Conservation (phyloP, 352 stramenopile genomes). For the Pythium folliculosum region DNA sequence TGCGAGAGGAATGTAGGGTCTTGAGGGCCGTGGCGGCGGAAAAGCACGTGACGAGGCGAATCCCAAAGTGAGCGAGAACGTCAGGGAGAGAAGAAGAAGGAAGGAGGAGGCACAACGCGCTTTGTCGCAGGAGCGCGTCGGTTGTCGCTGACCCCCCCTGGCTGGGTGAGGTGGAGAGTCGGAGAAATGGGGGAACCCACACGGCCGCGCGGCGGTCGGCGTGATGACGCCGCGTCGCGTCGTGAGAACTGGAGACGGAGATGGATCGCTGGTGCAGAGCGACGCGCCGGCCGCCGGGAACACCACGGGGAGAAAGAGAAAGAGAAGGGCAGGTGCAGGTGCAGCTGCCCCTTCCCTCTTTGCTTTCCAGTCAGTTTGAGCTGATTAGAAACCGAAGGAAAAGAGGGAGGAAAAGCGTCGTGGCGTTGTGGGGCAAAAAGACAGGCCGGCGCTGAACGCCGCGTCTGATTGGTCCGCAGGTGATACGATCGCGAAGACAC, state of each 20-base stretch:
- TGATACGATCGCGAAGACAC: not conserved
- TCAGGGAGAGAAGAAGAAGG: no score
- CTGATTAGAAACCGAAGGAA: not conserved
- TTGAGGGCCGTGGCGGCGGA: not conserved
- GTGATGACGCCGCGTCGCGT: conserved; percentile 3
- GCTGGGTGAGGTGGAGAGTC: not conserved
- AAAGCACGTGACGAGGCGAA: conserved; percentile 14
- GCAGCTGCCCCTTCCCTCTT: not conserved
- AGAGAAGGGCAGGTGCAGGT: not conserved
- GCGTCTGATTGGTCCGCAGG: not conserved
- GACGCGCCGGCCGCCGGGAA: not conserved
- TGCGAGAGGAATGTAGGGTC: not conserved
- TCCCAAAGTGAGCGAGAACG: conserved; percentile 1
- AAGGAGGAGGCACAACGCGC: not conserved
- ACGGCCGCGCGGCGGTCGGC: not conserved
- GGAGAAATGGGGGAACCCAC: not conserved
- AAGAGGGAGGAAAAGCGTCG: not conserved
- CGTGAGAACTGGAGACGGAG: not conserved
- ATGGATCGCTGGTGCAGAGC: not conserved
- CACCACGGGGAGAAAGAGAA: not conserved
- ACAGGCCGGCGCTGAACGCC: not conserved
- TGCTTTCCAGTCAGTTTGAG: conserved; percentile 1
- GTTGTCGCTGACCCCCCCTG: not conserved
- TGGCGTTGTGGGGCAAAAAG: not conserved
- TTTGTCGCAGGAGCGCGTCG: not conserved